These are phyloP conservation scores for Citrus reticulata DNA, from an alignment of 345 rosid species.

Conservation along the genomic window DNA sequence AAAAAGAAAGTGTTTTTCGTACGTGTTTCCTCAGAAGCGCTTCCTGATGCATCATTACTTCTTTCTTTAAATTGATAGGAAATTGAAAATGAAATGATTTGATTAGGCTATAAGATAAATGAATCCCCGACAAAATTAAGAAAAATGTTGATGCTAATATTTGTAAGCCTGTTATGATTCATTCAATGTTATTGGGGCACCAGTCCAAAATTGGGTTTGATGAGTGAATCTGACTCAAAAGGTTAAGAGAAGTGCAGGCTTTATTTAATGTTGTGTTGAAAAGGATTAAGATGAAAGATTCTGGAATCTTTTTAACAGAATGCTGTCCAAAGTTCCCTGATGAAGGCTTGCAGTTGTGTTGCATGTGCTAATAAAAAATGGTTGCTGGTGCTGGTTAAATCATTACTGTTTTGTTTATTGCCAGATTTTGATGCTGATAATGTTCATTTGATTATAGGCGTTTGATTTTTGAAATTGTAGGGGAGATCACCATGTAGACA, in stretches of 20 bases:
- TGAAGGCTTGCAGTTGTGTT: not conserved
- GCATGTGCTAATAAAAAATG: not conserved
- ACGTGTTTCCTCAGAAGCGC: not conserved
- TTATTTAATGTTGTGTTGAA: not conserved
- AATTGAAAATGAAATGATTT: not conserved
- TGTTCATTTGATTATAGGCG: not conserved
- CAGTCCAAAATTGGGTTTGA: too few relatives aligned
- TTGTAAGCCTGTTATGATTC: not conserved
- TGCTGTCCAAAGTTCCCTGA: not conserved
- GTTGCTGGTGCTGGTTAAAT: not conserved
- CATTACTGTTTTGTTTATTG: not conserved
- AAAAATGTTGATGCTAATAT: too few relatives aligned
- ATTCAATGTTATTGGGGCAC: not conserved
- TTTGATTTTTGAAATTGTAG: conserved; percentile 27
- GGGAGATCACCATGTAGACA: conserved; percentile 31
- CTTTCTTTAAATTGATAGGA: not conserved
- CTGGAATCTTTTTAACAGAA: not conserved
- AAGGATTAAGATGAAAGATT: not conserved
- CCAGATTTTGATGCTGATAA: not conserved
- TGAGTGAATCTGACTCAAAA: not conserved
- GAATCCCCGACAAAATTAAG: not conserved
- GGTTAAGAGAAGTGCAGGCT: not conserved
- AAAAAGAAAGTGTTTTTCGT: too few relatives aligned
- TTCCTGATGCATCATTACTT: not conserved
- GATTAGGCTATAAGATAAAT: not conserved